Conservation (phyloP, 352 stramenopile genomes). For the Aphanomyces astaci region DNA sequence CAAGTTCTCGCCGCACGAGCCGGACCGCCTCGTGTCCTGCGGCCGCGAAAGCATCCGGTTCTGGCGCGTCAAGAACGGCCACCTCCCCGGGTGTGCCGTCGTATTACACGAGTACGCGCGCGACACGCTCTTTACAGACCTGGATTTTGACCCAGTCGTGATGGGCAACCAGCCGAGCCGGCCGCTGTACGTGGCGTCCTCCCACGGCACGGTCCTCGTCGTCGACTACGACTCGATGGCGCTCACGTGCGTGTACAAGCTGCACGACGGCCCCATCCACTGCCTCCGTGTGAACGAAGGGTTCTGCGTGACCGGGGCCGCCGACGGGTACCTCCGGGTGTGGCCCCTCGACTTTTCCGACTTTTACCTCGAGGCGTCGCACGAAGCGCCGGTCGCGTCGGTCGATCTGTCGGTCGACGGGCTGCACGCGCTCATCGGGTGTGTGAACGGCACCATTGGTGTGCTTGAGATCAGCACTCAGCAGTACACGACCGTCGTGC, state of each 20-base stretch:
- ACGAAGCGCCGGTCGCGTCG: slow-evolving; percentile 57
- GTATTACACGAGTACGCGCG: slow-evolving; percentile 87
- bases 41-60: slow-evolving; percentile 89
- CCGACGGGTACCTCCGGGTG: slow-evolving; percentile 82
- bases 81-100: slow-evolving; percentile 73
- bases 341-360: slow-evolving; percentile 89
- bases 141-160: slow-evolving; percentile 73
- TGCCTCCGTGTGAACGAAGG: slow-evolving; percentile 80
- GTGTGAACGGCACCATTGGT: slow-evolving; percentile 65
- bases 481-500: slow-evolving; percentile 68
- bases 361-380: slow-evolving; percentile 86
- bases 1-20: slow-evolving; percentile 80
- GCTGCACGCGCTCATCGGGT: slow-evolving; percentile 67
- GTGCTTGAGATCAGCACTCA: slow-evolving; percentile 79
- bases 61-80: slow-evolving; percentile 58
- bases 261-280: slow-evolving; percentile 81
- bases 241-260: slow-evolving; percentile 84
- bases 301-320: slow-evolving; percentile 83
- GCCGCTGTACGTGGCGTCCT: slow-evolving; percentile 72
- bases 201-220: slow-evolving; percentile 62
- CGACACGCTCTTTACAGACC: slow-evolving; percentile 70
- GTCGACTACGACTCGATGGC: slow-evolving; percentile 76
- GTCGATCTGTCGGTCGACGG: slow-evolving; percentile 73
- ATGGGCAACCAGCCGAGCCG: slow-evolving; percentile 50
- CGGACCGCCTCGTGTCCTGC: slow-evolving; percentile 75